These are phyloP conservation scores for Fraxinus cuspidata DNA, from an alignment of 257 asterid species.

Conservation along the genomic window DNA sequence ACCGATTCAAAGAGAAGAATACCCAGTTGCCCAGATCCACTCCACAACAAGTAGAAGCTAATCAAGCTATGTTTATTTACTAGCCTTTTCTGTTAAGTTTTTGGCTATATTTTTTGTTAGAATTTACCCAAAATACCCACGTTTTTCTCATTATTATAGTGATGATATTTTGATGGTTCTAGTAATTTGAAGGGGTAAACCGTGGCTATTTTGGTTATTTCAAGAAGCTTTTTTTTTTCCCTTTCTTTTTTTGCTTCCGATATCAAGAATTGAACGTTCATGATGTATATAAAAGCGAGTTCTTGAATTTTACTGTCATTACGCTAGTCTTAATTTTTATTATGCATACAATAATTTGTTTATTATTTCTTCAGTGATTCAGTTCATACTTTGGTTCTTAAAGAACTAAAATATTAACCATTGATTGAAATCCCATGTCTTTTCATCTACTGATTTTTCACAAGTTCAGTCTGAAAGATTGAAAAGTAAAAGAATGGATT, in stretches of 20 bases:
- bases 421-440: not conserved
- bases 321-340: not conserved
- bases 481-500: not conserved
- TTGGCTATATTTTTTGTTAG: conserved; percentile 17
- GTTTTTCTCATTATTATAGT: conserved; percentile 41
- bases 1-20: conserved; percentile 47
- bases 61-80: not conserved
- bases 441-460: not conserved
- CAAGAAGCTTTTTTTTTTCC: not conserved
- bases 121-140: conserved; percentile 52
- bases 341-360: not conserved
- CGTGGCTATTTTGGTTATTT: conserved; percentile 57
- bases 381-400: not conserved
- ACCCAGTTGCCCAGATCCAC: conserved; percentile 68
- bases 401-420: not conserved
- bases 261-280: conserved; percentile 27
- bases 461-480: not conserved
- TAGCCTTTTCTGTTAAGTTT: not conserved
- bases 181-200: conserved; percentile 34
- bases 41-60: conserved; percentile 47
- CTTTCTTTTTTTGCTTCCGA: not conserved
- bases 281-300: conserved; percentile 21
- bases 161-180: conserved; percentile 14
- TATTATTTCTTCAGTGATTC: not conserved
- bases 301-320: not conserved